These are phyloP conservation scores for Dioszegia crocea DNA, from an alignment of 768 basidiomycete genomes.

Conservation along the genomic window DNA sequence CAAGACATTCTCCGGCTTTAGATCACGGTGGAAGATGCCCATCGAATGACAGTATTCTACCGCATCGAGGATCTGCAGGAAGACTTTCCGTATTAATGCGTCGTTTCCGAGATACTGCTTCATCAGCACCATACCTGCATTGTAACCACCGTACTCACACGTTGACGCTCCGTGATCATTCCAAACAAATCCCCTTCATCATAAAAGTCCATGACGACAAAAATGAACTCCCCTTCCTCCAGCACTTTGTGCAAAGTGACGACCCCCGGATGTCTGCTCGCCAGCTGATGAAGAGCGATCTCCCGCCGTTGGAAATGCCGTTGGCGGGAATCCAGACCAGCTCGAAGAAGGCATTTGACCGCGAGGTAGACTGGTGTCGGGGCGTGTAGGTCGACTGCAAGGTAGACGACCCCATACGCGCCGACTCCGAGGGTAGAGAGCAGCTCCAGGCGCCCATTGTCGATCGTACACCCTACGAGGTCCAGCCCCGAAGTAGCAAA, in stretches of 20 bases:
- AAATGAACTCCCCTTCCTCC: conserved; percentile 61
- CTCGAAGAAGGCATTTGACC: conserved; percentile 77
- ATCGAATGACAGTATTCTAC: conserved; percentile 87
- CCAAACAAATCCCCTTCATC: conserved; percentile 86
- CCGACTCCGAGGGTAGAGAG: conserved; percentile 83
- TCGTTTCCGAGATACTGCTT: conserved; percentile 75
- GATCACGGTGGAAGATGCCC: conserved; percentile 91
- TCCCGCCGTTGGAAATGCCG: conserved; percentile 70
- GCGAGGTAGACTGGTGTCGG: conserved; percentile 61
- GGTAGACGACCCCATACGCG: conserved; percentile 92
- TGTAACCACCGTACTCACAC: conserved; percentile 39
- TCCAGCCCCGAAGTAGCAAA: conserved; percentile 45
- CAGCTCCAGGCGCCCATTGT: conserved; percentile 74
- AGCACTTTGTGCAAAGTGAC: conserved; percentile 65
- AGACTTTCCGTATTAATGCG: conserved; percentile 77
- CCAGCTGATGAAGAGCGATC: conserved; percentile 55
- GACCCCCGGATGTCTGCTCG: conserved; percentile 57
- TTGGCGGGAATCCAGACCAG: conserved; percentile 57
- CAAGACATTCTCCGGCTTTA: conserved; percentile 87
- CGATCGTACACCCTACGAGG: conserved; percentile 69
- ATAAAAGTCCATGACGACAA: conserved; percentile 87
- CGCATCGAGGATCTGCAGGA: conserved; percentile 87
- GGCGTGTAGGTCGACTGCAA: conserved; percentile 64
- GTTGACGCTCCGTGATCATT: conserved; percentile 62
- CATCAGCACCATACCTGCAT: conserved; percentile 55